Evolutionary conservation across 805 yeast species (phyloP), one percentile per base, ranked within the genome.

Genomic region (Geotrichum ghanense): DNA sequence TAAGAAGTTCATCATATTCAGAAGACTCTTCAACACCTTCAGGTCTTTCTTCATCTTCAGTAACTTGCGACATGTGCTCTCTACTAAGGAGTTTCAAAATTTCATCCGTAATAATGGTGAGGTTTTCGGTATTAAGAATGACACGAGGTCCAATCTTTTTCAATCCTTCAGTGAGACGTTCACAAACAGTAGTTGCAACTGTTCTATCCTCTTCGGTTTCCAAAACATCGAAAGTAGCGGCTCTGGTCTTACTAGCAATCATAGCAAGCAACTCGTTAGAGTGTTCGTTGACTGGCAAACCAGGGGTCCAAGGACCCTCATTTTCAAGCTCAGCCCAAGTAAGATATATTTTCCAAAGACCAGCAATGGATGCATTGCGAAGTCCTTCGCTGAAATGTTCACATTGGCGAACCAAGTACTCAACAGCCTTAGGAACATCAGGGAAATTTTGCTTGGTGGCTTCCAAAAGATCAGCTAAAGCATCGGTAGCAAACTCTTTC

Each of bases 401-500:
- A 51, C 81, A 76, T 66, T 85, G 90, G 48, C 79, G 83, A 43
- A 73, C 67, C 53, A 86, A 71, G 19, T 78, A 73, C 52, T 73
- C 72, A 22, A 88, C 74, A 48, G 78, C 67, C 42, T 62, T 68
- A 62, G 85, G 87, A 50, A 87, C 82, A 59, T 79, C 87, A 58
- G 79, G 79, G 67, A 90, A 88, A 46, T 79, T 79, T 49, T 76
- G 80, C 60, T 88, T 83, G 43, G 95, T 84, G 56, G 95, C 96
- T 46, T 75, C 66, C 45, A 95, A 95, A 62, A 89, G 76, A 62
- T 92, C 97, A 44, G 85, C 78, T 55, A 88, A 68, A 5, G 95
- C 92, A 59, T 87, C 86, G 42, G 89, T 75, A n/a, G 95, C 95
- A 54, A 87, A 85, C 69, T 89, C 96, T 68, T 90, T 90, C 69